Conservation (phyloP, 2,329 filamentous ascomycete genomes). For the Mycosphaerella sp. region DNA sequence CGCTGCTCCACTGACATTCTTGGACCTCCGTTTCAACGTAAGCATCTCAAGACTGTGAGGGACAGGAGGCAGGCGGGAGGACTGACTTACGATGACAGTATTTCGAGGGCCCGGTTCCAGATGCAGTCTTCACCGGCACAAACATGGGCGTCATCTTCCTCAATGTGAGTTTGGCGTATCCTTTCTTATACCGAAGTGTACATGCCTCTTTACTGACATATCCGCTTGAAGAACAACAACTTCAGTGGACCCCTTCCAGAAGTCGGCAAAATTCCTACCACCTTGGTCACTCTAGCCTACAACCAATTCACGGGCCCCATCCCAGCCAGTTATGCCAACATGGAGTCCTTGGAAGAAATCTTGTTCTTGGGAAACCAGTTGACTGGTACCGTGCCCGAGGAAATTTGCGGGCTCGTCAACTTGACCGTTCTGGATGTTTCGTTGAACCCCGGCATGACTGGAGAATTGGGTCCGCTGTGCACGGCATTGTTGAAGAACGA, state of each 20-base stretch:
- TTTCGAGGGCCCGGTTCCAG: slow-evolving; percentile 10
- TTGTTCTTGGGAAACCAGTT: slow-evolving; percentile 12
- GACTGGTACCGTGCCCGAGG: slow-evolving; percentile 12
- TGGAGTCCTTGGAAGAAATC: slow-evolving; percentile 7
- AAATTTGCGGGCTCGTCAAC: slow-evolving; percentile 12
- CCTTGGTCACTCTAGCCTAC: slow-evolving; percentile 4
- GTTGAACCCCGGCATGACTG: slow-evolving; percentile 10
- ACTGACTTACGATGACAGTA: not conserved
- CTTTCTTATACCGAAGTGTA: not conserved
- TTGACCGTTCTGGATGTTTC: slow-evolving; percentile 13
- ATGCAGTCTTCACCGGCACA: slow-evolving; percentile 10
- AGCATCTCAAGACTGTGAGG: not conserved
- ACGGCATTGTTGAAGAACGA: slow-evolving; percentile 2
- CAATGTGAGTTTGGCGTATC: slow-evolving; percentile 2
- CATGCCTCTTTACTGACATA: not conserved
- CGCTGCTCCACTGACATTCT: slow-evolving; percentile 6
- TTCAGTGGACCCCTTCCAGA: slow-evolving; percentile 16
- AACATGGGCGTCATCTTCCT: slow-evolving; percentile 14
- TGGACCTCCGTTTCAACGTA: slow-evolving; percentile 17
- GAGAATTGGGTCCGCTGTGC: slow-evolving; percentile 13
- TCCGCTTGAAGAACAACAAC: slow-evolving; percentile 5
- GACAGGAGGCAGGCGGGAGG: not conserved
- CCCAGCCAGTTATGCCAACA: slow-evolving; percentile 10
- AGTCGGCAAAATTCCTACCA: slow-evolving; percentile 2
- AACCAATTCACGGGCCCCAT: slow-evolving; percentile 14